phyloP scores from a whole-genome alignment of 805 yeast genomes.

The Ogataea nonfermentans region DNA sequence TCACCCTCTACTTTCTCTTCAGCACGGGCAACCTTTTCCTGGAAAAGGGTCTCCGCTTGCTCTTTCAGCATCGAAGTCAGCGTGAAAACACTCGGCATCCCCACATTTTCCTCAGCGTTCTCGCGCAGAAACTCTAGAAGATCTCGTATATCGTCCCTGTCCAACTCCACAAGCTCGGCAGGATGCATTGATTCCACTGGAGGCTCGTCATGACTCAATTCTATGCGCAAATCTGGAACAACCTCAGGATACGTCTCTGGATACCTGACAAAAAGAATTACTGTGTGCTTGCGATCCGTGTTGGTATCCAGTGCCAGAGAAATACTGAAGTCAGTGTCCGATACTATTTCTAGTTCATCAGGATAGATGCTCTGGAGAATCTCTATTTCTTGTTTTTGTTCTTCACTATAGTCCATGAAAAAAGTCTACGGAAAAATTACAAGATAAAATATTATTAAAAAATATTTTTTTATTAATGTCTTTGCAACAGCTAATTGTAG shows the following conservation, averaged over 20 bases:
- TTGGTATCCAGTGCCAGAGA: slow-evolving; percentile 65
- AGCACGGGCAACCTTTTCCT: slow-evolving; percentile 48
- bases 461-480: slow-evolving; percentile 6
- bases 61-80: slow-evolving; percentile 77
- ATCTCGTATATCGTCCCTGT: slow-evolving; percentile 42
- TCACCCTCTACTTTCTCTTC: slow-evolving; percentile 61
- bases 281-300: slow-evolving; percentile 54
- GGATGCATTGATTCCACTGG: slow-evolving; percentile 48
- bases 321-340: slow-evolving; percentile 54
- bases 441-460: not conserved
- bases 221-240: slow-evolving; percentile 56
- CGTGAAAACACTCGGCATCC: slow-evolving; percentile 90
- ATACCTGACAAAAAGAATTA: slow-evolving; percentile 61
- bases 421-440: not conserved
- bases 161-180: slow-evolving; percentile 58
- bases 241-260: slow-evolving; percentile 83
- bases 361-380: slow-evolving; percentile 91
- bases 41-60: slow-evolving; percentile 67
- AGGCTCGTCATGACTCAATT: slow-evolving; percentile 45
- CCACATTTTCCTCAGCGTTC: slow-evolving; percentile 76
- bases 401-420: slow-evolving; percentile 73
- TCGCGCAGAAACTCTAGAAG: slow-evolving; percentile 43
- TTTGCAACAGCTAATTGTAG: slow-evolving; percentile 13
- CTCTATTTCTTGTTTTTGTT: slow-evolving; percentile 86
- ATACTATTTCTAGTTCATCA: slow-evolving; percentile 63